These are phyloP conservation scores for Aspergillus persii DNA, from an alignment of 2,329 filamentous ascomycete species.

Conservation along the genomic window DNA sequence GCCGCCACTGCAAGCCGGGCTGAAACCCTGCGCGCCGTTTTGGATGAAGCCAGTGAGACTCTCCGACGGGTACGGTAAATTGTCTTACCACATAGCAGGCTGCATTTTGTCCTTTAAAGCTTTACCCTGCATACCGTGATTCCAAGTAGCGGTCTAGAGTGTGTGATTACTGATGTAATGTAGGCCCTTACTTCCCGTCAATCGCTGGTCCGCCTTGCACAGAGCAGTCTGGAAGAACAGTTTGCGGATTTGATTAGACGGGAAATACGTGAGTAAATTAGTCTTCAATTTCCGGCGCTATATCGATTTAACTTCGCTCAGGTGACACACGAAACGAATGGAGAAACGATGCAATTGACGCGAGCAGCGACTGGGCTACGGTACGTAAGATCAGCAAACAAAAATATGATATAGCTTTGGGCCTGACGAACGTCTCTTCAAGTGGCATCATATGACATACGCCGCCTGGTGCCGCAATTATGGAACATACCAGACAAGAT, in stretches of 20 bases:
- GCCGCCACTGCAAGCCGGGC: slow-evolving; percentile 13
- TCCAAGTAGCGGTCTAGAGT: background rate
- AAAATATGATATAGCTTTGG: background rate
- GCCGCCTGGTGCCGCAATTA: slow-evolving; percentile 17
- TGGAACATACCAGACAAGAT: slow-evolving; percentile 6
- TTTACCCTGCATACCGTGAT: too few species aligned
- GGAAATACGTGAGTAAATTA: slow-evolving; percentile 8
- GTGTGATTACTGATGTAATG: slow-evolving; percentile 1
- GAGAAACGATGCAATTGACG: slow-evolving; percentile 7
- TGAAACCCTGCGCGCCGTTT: slow-evolving; percentile 7
- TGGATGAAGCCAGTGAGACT: slow-evolving; percentile 8
- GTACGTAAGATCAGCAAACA: slow-evolving; percentile 4
- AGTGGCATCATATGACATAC: slow-evolving; percentile 14
- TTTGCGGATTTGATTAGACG: slow-evolving; percentile 3
- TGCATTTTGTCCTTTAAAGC: too few species aligned
- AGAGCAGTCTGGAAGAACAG: background rate
- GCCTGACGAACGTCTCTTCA: background rate
- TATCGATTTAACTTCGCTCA: background rate
- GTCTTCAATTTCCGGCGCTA: background rate
- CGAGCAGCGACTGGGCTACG: slow-evolving; percentile 8
- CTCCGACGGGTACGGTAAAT: slow-evolving; percentile 9
- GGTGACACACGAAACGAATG: slow-evolving; percentile 4
- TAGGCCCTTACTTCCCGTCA: background rate
- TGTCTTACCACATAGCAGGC: background rate
- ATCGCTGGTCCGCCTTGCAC: background rate